Percentiles rank a stretch among this genome's conserved stretches.
These are phyloP conservation scores for Kandelia obovata DNA, from an alignment of 345 rosid species.

Conservation along the genomic window DNA sequence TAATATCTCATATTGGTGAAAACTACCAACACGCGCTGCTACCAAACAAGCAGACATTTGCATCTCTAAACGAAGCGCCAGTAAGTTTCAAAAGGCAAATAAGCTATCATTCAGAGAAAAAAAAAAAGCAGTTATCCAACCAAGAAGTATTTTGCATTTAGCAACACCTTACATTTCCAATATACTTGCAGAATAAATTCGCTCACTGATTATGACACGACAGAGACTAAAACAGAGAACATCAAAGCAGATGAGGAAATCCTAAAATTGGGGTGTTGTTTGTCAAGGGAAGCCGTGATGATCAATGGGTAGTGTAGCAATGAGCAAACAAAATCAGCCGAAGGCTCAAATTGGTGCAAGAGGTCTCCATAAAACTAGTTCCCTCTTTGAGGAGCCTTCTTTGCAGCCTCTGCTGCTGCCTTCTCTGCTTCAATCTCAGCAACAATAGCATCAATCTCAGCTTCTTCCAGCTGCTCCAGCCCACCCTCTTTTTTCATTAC, in stretches of 20 bases:
- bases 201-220: too few species aligned
- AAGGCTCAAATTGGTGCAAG: neutral
- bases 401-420: slow-evolving; percentile 86
- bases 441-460: slow-evolving; percentile 76
- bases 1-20: neutral
- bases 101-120: too few species aligned
- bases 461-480: slow-evolving; percentile 64
- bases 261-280: neutral
- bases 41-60: too few species aligned
- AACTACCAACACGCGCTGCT: too few species aligned
- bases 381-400: slow-evolving; percentile 55
- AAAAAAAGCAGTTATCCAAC: too few species aligned
- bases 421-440: slow-evolving; percentile 88
- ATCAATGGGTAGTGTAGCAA: neutral
- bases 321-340: neutral
- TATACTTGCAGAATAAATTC: too few species aligned
- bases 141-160: too few species aligned
- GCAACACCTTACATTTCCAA: too few species aligned
- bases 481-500: slow-evolving; percentile 70
- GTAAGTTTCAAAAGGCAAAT: too few species aligned
- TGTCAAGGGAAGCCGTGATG: neutral
- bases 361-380: neutral
- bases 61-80: too few species aligned
- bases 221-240: too few species aligned
- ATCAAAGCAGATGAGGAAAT: too few species aligned